Conservation (phyloP, 257 asterid species). For the Cordia subcordata region DNA sequence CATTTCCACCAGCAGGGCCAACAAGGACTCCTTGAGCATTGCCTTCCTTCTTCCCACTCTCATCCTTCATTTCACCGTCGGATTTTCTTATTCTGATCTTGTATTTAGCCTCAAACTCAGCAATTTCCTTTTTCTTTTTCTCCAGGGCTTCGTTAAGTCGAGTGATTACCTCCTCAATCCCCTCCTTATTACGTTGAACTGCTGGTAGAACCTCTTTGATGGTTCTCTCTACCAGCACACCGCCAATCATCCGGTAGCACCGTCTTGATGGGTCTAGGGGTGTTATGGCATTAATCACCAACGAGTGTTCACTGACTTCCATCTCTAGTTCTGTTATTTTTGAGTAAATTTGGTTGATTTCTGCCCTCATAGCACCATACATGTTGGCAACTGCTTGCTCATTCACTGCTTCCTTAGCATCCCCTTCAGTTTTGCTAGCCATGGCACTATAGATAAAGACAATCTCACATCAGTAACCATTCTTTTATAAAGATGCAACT, state of each 20-base stretch:
- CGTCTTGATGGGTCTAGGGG: constrained; percentile 90
- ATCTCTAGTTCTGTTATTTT: constrained; percentile 87
- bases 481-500: background rate
- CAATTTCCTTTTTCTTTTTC: constrained; percentile 76
- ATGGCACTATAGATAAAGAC: constrained; percentile 22
- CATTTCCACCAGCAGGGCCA: constrained; percentile 67
- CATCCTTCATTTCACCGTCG: constrained; percentile 70
- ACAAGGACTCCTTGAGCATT: constrained; percentile 97
- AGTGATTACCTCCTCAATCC: constrained; percentile 85
- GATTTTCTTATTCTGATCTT: constrained; percentile 71
- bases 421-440: constrained; percentile 58
- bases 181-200: constrained; percentile 81
- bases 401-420: constrained; percentile 54
- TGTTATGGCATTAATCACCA: constrained; percentile 82
- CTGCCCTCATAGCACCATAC: constrained; percentile 70
- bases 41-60: constrained; percentile 76
- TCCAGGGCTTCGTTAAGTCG: constrained; percentile 80
- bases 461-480: constrained; percentile 1
- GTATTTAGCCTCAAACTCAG: constrained; percentile 84
- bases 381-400: constrained; percentile 93
- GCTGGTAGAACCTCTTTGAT: constrained; percentile 88
- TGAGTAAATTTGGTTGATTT: constrained; percentile 81
- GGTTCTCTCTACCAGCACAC: constrained; percentile 93
- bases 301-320: constrained; percentile 92
- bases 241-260: constrained; percentile 97